Evolutionary conservation across 2,329 filamentous ascomycete species (phyloP), one percentile per base, ranked within the genome.

Genomic region (Scytalidium sp.): DNA sequence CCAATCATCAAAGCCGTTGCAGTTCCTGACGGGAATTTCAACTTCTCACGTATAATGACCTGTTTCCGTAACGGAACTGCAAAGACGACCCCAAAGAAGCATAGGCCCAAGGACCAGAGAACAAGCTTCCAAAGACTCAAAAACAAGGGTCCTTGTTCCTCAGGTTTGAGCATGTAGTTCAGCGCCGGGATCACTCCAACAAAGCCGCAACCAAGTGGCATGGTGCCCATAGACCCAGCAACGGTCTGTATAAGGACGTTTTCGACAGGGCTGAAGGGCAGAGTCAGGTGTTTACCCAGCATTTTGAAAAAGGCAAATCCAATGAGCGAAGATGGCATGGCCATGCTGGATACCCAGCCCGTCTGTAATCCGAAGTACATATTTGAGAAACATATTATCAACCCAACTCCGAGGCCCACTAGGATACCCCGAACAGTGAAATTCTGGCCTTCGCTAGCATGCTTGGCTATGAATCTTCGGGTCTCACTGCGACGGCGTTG

Each of bases 361-460:
- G 64, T 95, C 71, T 97, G 94, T 25, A 99, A 76, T n/a, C 94
- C 94, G 67, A 99, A 99, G 69, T 97, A 99, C 76, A 95, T 97
- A 66, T 99, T 99, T 46, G 90, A 95, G 67, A 96, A 96, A 65
- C 89, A 94, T 63, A 97, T 96, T 49, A 97, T 76, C 3, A 94
- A 82, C 39, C 94, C 94, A 55, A 99, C 94, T 3, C 81, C 73
- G 5, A 96, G 75, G 15, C 94, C 94, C 22, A 89, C 90, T 4
- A 83, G 65, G 36, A 97, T 78, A 45, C 90, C 90, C 49, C 94
- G 86, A 21, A 86, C 50, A 1, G 94, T 97, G 71, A 99, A 97
- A 72, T 90, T 91, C 43, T 81, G 81, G 29, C 64, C 63, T 52
- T 67, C 64, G 19, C 51, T 51, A 8, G 60, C 61, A 62, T 62